Base-by-base conservation (phyloP, 345 rosid genomes). In the Euphorbia tirucalli region DNA sequence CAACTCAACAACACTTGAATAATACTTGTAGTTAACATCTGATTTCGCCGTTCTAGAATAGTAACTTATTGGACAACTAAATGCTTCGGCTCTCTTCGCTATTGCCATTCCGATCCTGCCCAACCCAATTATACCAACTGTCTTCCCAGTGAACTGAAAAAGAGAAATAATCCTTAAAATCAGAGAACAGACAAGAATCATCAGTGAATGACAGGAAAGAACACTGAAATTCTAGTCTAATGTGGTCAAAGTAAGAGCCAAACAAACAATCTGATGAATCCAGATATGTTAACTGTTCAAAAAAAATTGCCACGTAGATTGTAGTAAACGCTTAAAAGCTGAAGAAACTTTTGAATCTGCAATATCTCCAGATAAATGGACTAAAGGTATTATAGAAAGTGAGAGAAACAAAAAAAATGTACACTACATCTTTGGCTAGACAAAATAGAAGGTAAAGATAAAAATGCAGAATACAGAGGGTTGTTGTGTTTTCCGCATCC, bases 31-130 rank as follows among this genome's bases (percentile, higher is more conserved):
- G n/a, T 64, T 71, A 35, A 77, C 44, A 24, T 50, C 76, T 35
- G 83, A 37, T 77, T 86, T 88, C 74, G 72, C 68, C 1, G 87
- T 69, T 74, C 87, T 81, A 9, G 83, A 73, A 74, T 71, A 60
- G 72, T 86, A 88, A 71, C 85, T 75, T 59, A 88, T 83, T 0
- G 80, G 81, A 72, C 90, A 87, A 65, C 74, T 57, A 64, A 89
- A 87, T 25, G 88, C 86, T 78, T 84, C 86, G 19, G 88, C 88
- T 81, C 89, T 78, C 75, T 84, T 80, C 11, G 89, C 90, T 44
- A 87, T 76, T 43, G 90, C 89, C 27, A 78, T 44, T n/a, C 87
- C 81, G 27, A 89, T 86, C 85, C 93, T 77, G 68, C 91, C 84
- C 75, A 89, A 48, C 22, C 90, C 93, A 25, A 89, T 61, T 56